Percentiles rank a stretch among this genome's conserved stretches.
These are phyloP conservation scores for Suillus americanus DNA, from an alignment of 768 basidiomycete species.

Conservation along the genomic window DNA sequence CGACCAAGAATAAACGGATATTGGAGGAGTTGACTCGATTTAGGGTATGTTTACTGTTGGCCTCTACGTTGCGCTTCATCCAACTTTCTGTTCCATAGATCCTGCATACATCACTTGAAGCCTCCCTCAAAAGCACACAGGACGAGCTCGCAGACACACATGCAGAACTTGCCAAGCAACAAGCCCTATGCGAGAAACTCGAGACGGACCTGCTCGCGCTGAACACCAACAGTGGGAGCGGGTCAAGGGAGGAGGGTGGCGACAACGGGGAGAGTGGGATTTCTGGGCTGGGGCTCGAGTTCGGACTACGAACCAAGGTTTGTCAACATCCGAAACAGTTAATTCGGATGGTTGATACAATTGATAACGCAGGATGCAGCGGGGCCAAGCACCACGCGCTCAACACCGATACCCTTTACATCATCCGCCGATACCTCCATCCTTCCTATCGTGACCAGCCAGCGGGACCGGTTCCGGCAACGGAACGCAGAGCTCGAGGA, in stretches of 20 bases:
- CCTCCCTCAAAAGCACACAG: conserved; percentile 56
- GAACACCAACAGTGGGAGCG: conserved; percentile 42
- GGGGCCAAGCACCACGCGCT: conserved; percentile 33
- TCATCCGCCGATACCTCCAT: conserved; percentile 89
- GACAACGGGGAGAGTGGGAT: conserved; percentile 37
- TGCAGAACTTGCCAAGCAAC: conserved; percentile 75
- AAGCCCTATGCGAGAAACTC: conserved; percentile 80
- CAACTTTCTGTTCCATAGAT: conserved; percentile 47
- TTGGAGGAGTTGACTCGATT: conserved; percentile 92
- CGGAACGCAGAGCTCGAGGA: conserved; percentile 97
- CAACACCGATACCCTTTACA: conserved; percentile 69
- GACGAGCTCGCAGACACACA: conserved; percentile 58
- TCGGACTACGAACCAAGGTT: conserved; percentile 9
- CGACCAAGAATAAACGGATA: conserved; percentile 90
- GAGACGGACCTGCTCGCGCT: conserved; percentile 89
- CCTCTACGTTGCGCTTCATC: neutral
- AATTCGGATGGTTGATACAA: no score
- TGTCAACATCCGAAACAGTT: neutral
- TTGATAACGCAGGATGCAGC: conserved; percentile 18
- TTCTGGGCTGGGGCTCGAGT: conserved; percentile 70
- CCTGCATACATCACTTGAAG: conserved; percentile 78
- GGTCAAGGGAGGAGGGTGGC: conserved; percentile 41
- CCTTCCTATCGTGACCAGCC: conserved; percentile 96
- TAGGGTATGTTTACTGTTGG: conserved; percentile 50
- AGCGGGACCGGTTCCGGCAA: conserved; percentile 96